Evolutionary conservation across 371 early-diverging fungal species (phyloP), one percentile per base, ranked within the genome.

Genomic region (Mortierella sp.): DNA sequence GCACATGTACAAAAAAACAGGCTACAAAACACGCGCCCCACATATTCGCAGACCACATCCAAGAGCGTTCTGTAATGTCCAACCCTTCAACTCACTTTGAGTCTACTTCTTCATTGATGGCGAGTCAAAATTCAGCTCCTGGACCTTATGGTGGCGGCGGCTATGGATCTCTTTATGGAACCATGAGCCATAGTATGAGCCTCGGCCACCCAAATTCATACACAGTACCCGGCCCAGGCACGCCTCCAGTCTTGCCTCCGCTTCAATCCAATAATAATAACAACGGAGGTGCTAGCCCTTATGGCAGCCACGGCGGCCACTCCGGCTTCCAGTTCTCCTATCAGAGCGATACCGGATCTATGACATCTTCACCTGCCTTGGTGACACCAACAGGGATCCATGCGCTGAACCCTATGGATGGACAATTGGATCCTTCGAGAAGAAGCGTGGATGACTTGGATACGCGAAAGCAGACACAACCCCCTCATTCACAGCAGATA

Each of bases 401-500:
- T 13, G 7, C 69, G 2, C 64, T 67, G 22, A 65, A 70, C 24
- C 63, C 76, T 1, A 13, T 70, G 58, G 77, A 77, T 36, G 24
- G 40, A 41, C 21, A 61, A 13, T 11, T 68, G 50, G 72, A 69
- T 38, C 38, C 60, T 22, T 61, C 65, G 8, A 53, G 72, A 43
- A 36, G 77, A 8, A 69, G 63, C 57, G 2, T 75, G 61, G 76
- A 77, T 15, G 72, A 72, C 16, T 33, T 58, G 8, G 69, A 70
- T 15, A 28, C 36, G 13, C 40, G 68, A 24, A 38, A 60, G 58
- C 28, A 52, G 55, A 19, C 62, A 33, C 77, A 72, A 24, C 60
- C 72, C 16, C 67, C 73, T 53, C 72, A 77, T 48, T 69, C 78
- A 11, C 78, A 77, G 16, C 77, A 77, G 53, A 69, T 72, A 33